Evolutionary conservation across 23 red algal genomes (phyloP), one percentile per base, ranked within the genome.

Genomic region (Gracilaria caudata): DNA sequence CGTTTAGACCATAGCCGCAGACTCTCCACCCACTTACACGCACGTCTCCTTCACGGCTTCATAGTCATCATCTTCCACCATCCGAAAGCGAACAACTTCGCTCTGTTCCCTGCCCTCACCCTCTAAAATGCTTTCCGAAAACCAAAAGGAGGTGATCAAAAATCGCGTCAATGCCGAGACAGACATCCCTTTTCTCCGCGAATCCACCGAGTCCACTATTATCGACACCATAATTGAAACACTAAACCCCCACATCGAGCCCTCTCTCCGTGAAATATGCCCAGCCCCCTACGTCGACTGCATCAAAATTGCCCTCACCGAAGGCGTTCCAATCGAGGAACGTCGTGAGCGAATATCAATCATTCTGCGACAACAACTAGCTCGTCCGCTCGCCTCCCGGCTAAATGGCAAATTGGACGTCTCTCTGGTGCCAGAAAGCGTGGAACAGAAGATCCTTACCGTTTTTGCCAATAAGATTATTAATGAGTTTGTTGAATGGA

Each of bases 121-220:
- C n/a, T n/a, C n/a, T n/a, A n/a, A n/a, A n/a, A 86, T 86, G 82
- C 68, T 86, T 11, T 86, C 82, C 33, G 82, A 86, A 7, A 57
- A 59, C 21, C 82, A 86, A 45, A 66, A 58, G 41, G 82, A 86
- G 43, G 68, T 86, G 7, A 61, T 86, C 53, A 54, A 23, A 44
- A 56, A 74, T 47, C 64, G 82, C 53, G 65, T 86, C n/a, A 86
- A 86, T 66, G 82, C 82, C 23, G 65, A 86, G 51, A 86, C 82
- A 0, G 82, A 86, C 68, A 70, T 86, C 36, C 82, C 82, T 3
- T 86, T 86, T 34, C 68, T 86, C 5, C 59, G 64, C 57, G 82
- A 86, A 36, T 86, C 82, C 24, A 57, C 64, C 41, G 82, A 86
- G 26, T 41, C 43, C 53, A 38, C 21, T 11, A 14, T 86, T 13